Percentiles rank a stretch among this genome's conserved stretches.
Conservation (phyloP, 148 eudicot species). For the Amaranthus hypochondriacus region DNA sequence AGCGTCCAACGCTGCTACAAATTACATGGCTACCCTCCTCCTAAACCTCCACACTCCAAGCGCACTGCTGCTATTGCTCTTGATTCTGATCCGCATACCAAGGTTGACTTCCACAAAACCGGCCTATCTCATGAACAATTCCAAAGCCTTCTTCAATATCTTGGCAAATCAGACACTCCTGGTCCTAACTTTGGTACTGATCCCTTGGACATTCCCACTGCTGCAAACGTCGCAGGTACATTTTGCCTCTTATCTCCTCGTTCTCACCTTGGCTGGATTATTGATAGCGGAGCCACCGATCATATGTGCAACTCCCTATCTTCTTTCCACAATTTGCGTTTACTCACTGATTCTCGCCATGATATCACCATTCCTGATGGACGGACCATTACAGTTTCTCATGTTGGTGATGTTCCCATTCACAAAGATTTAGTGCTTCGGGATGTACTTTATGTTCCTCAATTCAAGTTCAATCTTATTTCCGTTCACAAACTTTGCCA, state of each 20-base stretch:
- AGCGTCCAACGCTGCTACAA: too few species aligned
- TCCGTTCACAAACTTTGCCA: background rate
- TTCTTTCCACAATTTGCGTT: background rate
- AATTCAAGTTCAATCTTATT: background rate
- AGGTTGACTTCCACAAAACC: too few species aligned
- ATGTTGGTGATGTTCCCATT: background rate
- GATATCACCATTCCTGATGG: background rate
- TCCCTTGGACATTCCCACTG: too few species aligned
- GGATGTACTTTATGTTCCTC: background rate
- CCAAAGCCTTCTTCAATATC: too few species aligned
- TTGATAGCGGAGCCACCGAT: background rate
- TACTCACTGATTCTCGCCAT: background rate
- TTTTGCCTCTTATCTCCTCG: background rate
- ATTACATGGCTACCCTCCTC: too few species aligned
- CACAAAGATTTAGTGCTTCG: background rate
- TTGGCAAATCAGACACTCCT: too few species aligned
- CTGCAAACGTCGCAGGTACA: background rate
- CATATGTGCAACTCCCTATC: background rate
- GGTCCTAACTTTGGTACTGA: too few species aligned
- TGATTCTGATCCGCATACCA: too few species aligned
- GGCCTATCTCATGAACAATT: too few species aligned
- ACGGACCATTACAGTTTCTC: background rate
- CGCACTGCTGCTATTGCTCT: too few species aligned
- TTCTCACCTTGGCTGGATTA: background rate
- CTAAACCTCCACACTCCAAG: too few species aligned